These are phyloP conservation scores for Eimeria praecox DNA, from an alignment of 169 alveolate genomes.

Conservation along the genomic window DNA sequence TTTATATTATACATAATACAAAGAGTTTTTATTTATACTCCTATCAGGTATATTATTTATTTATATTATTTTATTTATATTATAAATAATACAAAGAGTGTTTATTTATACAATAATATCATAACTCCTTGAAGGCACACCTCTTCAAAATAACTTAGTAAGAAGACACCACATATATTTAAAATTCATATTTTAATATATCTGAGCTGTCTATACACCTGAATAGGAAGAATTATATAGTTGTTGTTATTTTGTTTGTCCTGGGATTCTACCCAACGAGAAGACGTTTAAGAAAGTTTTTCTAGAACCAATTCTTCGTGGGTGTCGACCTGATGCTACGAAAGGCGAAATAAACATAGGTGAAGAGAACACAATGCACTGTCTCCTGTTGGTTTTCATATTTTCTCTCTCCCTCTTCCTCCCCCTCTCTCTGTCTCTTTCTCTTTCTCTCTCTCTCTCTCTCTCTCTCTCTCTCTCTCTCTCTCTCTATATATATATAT, in stretches of 20 bases:
- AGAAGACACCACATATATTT: background rate
- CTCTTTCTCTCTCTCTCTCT: too few relatives aligned
- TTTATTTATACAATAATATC: background rate
- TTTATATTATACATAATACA: too few relatives aligned
- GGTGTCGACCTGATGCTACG: constrained; percentile 52
- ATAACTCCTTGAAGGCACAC: constrained; percentile 48
- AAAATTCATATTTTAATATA: background rate
- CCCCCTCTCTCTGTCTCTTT: too few relatives aligned
- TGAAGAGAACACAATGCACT: too few relatives aligned
- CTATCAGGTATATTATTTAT: constrained; percentile 19
- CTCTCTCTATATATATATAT: too few relatives aligned
- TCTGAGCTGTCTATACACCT: background rate
- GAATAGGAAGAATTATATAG: constrained; percentile 66
- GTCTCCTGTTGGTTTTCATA: too few relatives aligned
- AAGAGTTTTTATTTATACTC: background rate
- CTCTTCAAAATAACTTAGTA: constrained; percentile 73
- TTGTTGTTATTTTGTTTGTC: constrained; percentile 72
- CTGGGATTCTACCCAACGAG: constrained; percentile 38
- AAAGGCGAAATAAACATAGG: constrained; percentile 28
- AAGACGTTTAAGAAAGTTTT: constrained; percentile 33
- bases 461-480: too few relatives aligned
- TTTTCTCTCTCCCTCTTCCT: too few relatives aligned
- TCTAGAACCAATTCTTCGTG: constrained; percentile 56
- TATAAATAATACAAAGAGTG: too few relatives aligned
- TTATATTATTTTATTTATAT: too few relatives aligned